Conservation (phyloP, 73 alveolate species). For the Diophrys appendiculata region DNA sequence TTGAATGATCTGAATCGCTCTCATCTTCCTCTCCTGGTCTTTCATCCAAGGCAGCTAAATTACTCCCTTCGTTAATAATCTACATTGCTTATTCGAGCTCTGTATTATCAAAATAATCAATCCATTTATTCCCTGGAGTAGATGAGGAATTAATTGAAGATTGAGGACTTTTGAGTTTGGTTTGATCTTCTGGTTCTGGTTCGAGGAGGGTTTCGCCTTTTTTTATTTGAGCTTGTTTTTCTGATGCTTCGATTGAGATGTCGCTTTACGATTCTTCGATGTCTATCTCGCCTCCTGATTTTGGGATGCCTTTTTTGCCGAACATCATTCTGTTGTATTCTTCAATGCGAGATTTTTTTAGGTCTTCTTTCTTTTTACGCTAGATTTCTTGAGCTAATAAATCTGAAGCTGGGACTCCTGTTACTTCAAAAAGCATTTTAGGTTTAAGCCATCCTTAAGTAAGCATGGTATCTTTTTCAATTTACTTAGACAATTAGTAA, state of each 20-base stretch:
- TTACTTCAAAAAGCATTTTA: conserved; percentile 26
- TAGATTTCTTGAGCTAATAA: conserved; percentile 22
- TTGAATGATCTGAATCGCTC: too few species aligned
- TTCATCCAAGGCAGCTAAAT: too few species aligned
- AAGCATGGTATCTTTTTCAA: conserved; percentile 35
- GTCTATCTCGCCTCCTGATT: too few species aligned
- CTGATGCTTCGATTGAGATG: too few species aligned
- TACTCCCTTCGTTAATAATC: too few species aligned
- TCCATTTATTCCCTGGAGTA: conserved; percentile 1
- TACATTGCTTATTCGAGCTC: not conserved
- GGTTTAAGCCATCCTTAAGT: conserved; percentile 57
- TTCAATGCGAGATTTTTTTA: conserved; percentile 30
- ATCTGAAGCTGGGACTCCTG: conserved; percentile 60
- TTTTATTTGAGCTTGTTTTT: not conserved
- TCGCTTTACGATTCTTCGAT: too few species aligned
- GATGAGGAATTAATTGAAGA: too few species aligned
- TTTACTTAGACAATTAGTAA: conserved; percentile 10
- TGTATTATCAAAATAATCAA: not conserved
- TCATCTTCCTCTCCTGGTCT: too few species aligned
- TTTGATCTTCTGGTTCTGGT: conserved; percentile 1
- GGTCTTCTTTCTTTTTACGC: conserved; percentile 22
- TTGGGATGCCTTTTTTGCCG: conserved; percentile 5
- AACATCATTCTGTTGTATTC: conserved; percentile 10
- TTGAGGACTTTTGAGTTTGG: too few species aligned
- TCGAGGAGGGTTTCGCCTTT: not conserved